phyloP scores from a whole-genome alignment of 2,329 filamentous ascomycete genomes.

The Paecilomyces dactylethromorphus region DNA sequence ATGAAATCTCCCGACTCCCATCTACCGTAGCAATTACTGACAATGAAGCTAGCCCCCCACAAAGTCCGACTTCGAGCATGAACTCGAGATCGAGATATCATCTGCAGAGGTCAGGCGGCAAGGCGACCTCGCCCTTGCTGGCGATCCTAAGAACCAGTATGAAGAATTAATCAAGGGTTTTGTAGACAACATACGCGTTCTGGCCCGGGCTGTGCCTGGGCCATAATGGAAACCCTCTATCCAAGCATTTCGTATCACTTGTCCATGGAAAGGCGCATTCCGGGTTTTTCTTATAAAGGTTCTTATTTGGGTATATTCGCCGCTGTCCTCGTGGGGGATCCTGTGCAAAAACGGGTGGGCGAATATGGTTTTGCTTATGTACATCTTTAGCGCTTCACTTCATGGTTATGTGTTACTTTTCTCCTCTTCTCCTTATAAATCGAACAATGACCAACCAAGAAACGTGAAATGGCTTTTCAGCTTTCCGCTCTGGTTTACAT shows the following conservation, averaged over 20 bases:
- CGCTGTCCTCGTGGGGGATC: not conserved
- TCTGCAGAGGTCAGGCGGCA: conserved; percentile 39
- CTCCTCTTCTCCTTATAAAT: not conserved
- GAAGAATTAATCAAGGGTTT: conserved; percentile 42
- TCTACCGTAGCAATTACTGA: not conserved
- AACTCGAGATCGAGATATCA: conserved; percentile 44
- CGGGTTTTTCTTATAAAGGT: not conserved
- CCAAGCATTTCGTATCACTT: not conserved
- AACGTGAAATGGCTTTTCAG: not conserved
- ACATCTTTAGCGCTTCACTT: not conserved
- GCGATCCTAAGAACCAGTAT: conserved; percentile 36
- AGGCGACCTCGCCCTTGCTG: conserved; percentile 33
- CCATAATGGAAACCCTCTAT: conserved; percentile 11
- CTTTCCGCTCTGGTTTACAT: not conserved
- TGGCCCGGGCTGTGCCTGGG: conserved; percentile 34
- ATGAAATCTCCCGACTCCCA: not conserved
- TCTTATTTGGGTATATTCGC: not conserved
- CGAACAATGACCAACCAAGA: not conserved
- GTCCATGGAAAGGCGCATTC: not conserved
- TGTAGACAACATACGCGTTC: conserved; percentile 42
- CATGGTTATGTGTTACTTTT: not conserved
- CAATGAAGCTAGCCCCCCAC: conserved; percentile 15
- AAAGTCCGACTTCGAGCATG: conserved; percentile 40
- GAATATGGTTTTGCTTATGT: not conserved
- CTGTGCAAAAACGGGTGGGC: not conserved